A percentile compares a stretch with the other conserved stretches of the same genome.
Evolutionary conservation across 2,329 filamentous ascomycete genomes (phyloP).

Genomic region (Xylariaceae sp.): DNA sequence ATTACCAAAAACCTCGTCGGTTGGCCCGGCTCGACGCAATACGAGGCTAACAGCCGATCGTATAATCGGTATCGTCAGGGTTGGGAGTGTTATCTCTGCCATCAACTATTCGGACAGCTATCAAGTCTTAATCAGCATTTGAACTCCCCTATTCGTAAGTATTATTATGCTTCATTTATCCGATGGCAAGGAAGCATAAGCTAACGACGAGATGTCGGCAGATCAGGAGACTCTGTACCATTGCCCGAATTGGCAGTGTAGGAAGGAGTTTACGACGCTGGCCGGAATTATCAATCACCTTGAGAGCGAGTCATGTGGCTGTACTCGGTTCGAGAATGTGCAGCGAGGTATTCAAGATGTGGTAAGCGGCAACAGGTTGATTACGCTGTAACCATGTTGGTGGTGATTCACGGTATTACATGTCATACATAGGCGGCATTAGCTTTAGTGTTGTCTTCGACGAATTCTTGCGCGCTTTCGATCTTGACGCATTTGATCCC

Average conservation of each 20-base stretch:
- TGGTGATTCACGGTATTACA: too few species aligned
- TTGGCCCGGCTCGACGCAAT: constrained; percentile 2
- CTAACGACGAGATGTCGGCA: not conserved
- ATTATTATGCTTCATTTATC: too few species aligned
- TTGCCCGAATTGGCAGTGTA: constrained; percentile 22
- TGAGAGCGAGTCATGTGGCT: constrained; percentile 47
- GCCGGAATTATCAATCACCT: constrained; percentile 46
- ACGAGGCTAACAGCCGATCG: constrained; percentile 1
- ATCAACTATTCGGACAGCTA: not conserved
- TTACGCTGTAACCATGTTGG: too few species aligned
- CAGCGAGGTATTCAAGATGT: constrained; percentile 9
- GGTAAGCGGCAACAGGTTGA: constrained; percentile 14
- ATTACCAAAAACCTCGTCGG: constrained; percentile 6
- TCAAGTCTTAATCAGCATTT: constrained; percentile 19
- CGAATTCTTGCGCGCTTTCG: too few species aligned
- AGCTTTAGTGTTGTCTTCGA: too few species aligned
- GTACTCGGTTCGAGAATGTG: constrained; percentile 39
- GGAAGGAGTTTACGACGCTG: constrained; percentile 43
- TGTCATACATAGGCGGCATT: too few species aligned
- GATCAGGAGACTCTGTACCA: constrained; percentile 25
- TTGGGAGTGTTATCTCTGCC: constrained; percentile 10
- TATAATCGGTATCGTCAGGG: constrained; percentile 7
- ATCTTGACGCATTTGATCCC: too few species aligned
- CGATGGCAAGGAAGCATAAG: too few species aligned
- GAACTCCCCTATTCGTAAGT: constrained; percentile 20